Evolutionary conservation across 768 basidiomycete species (phyloP).

Genomic region (Podaxis pistillaris): DNA sequence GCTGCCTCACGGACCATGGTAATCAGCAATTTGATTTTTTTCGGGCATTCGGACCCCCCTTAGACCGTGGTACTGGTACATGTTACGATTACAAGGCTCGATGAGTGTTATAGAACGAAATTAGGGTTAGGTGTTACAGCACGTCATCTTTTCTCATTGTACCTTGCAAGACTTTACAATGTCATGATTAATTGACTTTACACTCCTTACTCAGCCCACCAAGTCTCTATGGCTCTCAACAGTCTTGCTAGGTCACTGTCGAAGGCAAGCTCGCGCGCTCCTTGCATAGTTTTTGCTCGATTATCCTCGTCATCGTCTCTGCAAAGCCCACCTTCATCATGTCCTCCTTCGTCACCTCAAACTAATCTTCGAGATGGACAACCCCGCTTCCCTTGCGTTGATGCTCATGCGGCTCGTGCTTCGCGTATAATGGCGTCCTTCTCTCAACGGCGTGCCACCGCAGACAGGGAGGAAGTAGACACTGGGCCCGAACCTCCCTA

Average conservation of each 20-base stretch:
- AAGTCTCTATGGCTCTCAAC: conserved; percentile 15
- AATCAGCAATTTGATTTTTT: background rate
- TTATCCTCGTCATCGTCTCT: conserved; percentile 6
- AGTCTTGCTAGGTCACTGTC: conserved; percentile 10
- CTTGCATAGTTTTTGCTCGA: conserved; percentile 1
- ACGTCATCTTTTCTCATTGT: conserved; percentile 18
- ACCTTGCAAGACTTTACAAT: conserved; percentile 1
- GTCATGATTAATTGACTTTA: background rate
- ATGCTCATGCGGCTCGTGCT: conserved; percentile 74
- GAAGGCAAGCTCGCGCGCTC: background rate
- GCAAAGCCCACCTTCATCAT: conserved; percentile 1
- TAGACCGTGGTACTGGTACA: background rate
- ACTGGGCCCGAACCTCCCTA: conserved; percentile 83
- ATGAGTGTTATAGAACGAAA: background rate
- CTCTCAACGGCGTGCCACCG: conserved; percentile 20
- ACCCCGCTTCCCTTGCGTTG: conserved; percentile 72
- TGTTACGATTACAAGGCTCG: background rate
- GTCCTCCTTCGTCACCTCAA: conserved; percentile 15
- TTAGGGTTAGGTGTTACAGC: conserved; percentile 19
- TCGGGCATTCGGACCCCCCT: background rate
- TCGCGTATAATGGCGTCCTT: conserved; percentile 41
- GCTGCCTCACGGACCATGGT: background rate
- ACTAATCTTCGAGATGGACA: conserved; percentile 10
- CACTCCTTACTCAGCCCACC: background rate
- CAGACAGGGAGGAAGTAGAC: conserved; percentile 26